Evolutionary conservation across 495 filamentous ascomycete species (phyloP).

Genomic region (Aspergillus homomorphus): DNA sequence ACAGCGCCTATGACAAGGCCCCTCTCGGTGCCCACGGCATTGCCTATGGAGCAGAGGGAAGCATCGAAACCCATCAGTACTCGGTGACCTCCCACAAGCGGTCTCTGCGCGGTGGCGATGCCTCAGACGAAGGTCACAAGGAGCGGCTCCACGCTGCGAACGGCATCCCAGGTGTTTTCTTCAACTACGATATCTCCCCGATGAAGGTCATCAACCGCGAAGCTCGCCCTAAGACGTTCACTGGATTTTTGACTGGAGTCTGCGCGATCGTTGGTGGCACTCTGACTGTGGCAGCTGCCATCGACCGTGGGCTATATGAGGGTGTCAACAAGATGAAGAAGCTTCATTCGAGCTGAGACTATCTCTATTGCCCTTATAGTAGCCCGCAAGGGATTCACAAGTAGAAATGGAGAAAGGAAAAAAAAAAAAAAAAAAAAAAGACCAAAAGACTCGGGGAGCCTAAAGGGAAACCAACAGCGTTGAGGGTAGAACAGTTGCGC

Average conservation of each 20-base stretch:
- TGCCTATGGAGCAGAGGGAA: constrained; percentile 62
- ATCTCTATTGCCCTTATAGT: background rate
- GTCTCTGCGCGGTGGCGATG: constrained; percentile 75
- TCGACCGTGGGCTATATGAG: constrained; percentile 91
- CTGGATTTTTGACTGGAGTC: constrained; percentile 86
- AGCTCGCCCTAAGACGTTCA: constrained; percentile 79
- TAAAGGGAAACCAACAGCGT: background rate
- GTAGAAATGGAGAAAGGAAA: constrained; percentile 5
- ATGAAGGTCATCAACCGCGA: constrained; percentile 99
- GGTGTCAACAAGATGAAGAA: constrained; percentile 81
- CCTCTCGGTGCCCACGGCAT: constrained; percentile 60
- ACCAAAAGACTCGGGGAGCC: constrained; percentile 1
- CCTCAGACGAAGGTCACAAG: constrained; percentile 79
- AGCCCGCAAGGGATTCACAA: background rate
- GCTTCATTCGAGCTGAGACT: constrained; percentile 55
- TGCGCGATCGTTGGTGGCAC: constrained; percentile 95
- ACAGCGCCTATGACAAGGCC: constrained; percentile 50
- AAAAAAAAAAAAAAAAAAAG: constrained; percentile 4
- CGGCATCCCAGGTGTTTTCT: constrained; percentile 96
- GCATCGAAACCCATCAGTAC: constrained; percentile 96
- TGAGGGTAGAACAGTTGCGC: background rate
- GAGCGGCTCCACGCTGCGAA: constrained; percentile 83
- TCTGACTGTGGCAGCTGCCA: constrained; percentile 87
- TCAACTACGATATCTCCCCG: constrained; percentile 98
- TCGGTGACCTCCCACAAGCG: constrained; percentile 93